Evolutionary conservation across 169 alveolate genomes (phyloP).

Genomic region (Plasmodium berghei): DNA sequence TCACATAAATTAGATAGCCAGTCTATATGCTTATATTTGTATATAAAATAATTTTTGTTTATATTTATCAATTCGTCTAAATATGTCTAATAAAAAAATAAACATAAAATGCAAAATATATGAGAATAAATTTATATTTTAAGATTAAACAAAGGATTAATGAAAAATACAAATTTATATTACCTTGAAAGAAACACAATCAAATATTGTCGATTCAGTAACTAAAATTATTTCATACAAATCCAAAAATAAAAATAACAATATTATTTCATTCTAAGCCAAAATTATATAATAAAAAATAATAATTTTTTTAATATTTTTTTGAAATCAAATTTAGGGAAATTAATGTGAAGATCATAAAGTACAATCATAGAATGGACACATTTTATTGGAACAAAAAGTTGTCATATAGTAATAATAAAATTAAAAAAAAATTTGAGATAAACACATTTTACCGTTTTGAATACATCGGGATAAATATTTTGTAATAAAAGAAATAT

Average conservation of each 20-base stretch:
- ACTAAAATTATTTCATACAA: constrained; percentile 42
- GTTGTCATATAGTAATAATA: no score
- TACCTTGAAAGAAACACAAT: constrained; percentile 68
- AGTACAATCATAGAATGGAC: no score
- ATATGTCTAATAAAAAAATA: not conserved
- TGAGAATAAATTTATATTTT: not conserved
- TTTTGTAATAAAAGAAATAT: constrained; percentile 46
- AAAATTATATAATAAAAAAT: not conserved
- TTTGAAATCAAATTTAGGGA: no score
- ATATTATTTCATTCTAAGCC: constrained; percentile 50
- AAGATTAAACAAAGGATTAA: not conserved
- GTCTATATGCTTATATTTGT: constrained; percentile 59
- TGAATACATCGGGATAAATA: constrained; percentile 57
- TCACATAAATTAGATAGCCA: constrained; percentile 37
- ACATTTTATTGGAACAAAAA: no score
- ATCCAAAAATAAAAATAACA: constrained; percentile 55
- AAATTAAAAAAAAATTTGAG: no score
- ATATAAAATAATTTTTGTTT: constrained; percentile 48
- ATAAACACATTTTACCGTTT: constrained; percentile 20
- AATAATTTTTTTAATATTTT: not conserved
- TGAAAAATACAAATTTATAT: not conserved
- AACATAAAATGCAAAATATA: not conserved
- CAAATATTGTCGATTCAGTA: constrained; percentile 48
- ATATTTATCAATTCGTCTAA: constrained; percentile 44
- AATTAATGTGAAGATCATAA: no score